These are phyloP conservation scores for Xerocomellus chrysenteron DNA, from an alignment of 768 basidiomycete species.

Conservation along the genomic window DNA sequence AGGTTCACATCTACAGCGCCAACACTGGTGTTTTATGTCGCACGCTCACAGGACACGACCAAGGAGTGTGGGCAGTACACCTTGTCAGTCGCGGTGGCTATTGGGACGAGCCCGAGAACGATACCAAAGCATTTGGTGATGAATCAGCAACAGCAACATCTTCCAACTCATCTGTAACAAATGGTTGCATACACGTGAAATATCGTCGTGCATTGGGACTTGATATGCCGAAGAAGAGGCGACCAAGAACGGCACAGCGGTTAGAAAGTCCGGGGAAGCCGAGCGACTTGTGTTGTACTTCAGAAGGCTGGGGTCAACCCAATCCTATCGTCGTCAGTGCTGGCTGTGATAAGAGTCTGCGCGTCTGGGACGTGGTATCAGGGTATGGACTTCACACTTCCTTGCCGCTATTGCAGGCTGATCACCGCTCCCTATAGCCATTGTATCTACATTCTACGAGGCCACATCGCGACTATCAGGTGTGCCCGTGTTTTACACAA, in stretches of 20 bases:
- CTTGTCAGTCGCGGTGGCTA: conserved; percentile 69
- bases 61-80: conserved; percentile 91
- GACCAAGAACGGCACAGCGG: conserved; percentile 18
- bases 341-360: conserved; percentile 88
- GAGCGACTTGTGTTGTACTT: conserved; percentile 60
- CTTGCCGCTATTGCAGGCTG: not conserved
- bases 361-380: conserved; percentile 87
- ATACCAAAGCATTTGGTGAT: conserved; percentile 7
- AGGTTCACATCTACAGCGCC: conserved; percentile 84
- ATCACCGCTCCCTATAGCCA: conserved; percentile 33
- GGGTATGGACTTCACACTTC: conserved; percentile 51
- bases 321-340: conserved; percentile 84
- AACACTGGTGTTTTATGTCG: conserved; percentile 71
- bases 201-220: conserved; percentile 54
- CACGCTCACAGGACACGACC: conserved; percentile 80
- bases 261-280: conserved; percentile 33
- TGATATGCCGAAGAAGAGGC: conserved; percentile 29
- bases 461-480: conserved; percentile 89
- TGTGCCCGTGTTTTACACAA: conserved; percentile 87
- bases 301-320: conserved; percentile 88
- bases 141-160: not conserved
- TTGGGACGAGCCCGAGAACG: conserved; percentile 27
- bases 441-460: conserved; percentile 76
- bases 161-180: conserved; percentile 12
- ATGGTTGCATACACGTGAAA: conserved; percentile 26